Evolutionary conservation across 192 early-diverging fungal species (phyloP).

Genomic region (Gryganskiella cystojenkinii): DNA sequence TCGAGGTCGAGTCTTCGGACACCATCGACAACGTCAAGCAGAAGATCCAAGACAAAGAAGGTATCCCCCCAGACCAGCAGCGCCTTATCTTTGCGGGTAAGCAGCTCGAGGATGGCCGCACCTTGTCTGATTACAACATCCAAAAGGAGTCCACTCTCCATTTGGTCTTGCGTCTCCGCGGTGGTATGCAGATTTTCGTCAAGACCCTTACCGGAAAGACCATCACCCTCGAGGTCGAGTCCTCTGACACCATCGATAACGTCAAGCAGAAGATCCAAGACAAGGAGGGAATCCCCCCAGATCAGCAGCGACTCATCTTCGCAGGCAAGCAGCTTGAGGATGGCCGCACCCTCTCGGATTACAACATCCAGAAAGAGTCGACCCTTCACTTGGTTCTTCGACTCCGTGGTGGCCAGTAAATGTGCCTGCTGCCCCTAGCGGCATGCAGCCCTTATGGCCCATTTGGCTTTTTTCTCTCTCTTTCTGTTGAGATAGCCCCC

Average conservation of each 20-base stretch:
- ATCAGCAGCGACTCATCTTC: conserved; percentile 87
- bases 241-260: conserved; percentile 81
- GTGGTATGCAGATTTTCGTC: conserved; percentile 79
- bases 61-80: conserved; percentile 83
- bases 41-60: conserved; percentile 87
- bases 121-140: conserved; percentile 79
- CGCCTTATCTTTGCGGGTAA: conserved; percentile 85
- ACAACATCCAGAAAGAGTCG: conserved; percentile 91
- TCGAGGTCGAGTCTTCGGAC: conserved; percentile 76
- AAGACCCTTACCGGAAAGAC: conserved; percentile 97
- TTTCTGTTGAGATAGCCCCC: too few relatives aligned
- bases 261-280: conserved; percentile 91
- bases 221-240: conserved; percentile 93
- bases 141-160: conserved; percentile 79
- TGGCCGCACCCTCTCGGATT: conserved; percentile 78
- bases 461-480: background rate
- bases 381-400: conserved; percentile 83
- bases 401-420: conserved; percentile 77
- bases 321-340: conserved; percentile 89
- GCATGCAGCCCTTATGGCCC: background rate
- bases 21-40: conserved; percentile 86
- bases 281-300: conserved; percentile 89
- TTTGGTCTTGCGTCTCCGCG: conserved; percentile 75
- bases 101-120: conserved; percentile 82
- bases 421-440: background rate